A percentile compares a stretch with the other conserved stretches of the same genome.
Conservation (phyloP, 2,329 filamentous ascomycete species). For the Neoarthrinium moseri region DNA sequence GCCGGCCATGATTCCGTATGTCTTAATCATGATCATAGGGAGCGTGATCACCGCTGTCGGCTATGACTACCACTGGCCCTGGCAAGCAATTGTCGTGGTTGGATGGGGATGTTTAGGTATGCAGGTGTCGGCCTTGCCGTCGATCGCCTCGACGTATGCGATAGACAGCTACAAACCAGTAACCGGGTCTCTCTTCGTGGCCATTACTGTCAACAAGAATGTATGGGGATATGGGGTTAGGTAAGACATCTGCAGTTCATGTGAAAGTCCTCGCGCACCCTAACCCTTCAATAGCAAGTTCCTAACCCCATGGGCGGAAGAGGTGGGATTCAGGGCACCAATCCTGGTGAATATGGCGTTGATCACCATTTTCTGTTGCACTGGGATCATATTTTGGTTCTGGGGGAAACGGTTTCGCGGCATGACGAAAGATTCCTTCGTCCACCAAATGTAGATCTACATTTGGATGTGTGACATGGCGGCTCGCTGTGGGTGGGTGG, state of each 20-base stretch:
- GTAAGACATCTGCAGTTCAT: conserved; percentile 7
- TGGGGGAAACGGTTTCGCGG: conserved; percentile 17
- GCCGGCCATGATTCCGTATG: conserved; percentile 42
- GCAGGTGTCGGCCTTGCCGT: conserved; percentile 48
- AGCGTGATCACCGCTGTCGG: conserved; percentile 43
- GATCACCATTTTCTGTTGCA: conserved; percentile 15
- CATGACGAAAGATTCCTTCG: conserved; percentile 18
- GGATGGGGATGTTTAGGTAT: conserved; percentile 39
- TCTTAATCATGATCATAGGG: conserved; percentile 42
- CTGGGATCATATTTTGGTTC: conserved; percentile 24
- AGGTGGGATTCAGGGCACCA: conserved; percentile 20
- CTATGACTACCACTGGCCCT: conserved; percentile 46
- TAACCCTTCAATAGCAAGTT: conserved; percentile 17
- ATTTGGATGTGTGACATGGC: too few relatives aligned
- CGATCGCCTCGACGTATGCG: conserved; percentile 57
- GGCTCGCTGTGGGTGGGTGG: too few relatives aligned
- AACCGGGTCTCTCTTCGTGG: conserved; percentile 56
- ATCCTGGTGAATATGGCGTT: conserved; percentile 26
- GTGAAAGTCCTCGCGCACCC: not conserved
- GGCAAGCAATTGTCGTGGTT: conserved; percentile 46
- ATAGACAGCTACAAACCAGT: conserved; percentile 66
- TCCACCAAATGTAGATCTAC: conserved; percentile 15
- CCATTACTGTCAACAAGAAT: conserved; percentile 48
- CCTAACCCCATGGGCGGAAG: conserved; percentile 23
- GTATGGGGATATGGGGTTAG: conserved; percentile 26